A percentile compares a stretch with the other conserved stretches of the same genome.
These are phyloP conservation scores for Canariomyces notabilis DNA, from an alignment of 2,329 filamentous ascomycete species.

Conservation along the genomic window DNA sequence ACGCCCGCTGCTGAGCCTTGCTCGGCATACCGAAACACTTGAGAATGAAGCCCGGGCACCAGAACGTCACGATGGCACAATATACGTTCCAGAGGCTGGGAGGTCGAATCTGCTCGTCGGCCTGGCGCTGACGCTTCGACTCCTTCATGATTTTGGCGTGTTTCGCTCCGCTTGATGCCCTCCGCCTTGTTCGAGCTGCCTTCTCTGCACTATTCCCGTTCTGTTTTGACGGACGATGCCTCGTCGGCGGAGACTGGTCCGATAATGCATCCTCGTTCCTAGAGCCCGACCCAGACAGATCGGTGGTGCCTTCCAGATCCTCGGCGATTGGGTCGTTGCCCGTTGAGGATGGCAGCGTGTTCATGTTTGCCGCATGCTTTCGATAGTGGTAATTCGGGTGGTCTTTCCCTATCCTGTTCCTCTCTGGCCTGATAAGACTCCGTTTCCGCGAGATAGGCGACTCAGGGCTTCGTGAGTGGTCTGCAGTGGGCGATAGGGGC, in stretches of 20 bases:
- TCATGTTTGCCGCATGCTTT: constrained; percentile 91
- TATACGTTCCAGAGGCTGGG: constrained; percentile 94
- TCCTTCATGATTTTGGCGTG: constrained; percentile 62
- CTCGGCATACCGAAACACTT: constrained; percentile 79
- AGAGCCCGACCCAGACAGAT: constrained; percentile 43
- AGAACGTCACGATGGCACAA: constrained; percentile 90
- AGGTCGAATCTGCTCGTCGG: constrained; percentile 63
- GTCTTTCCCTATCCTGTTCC: constrained; percentile 75
- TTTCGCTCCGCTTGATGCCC: constrained; percentile 40
- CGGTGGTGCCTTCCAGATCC: constrained; percentile 62
- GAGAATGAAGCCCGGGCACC: constrained; percentile 81
- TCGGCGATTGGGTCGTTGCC: constrained; percentile 87
- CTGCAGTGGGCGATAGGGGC: constrained; percentile 48
- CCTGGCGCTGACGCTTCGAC: constrained; percentile 43
- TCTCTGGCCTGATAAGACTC: constrained; percentile 84
- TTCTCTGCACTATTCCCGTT: constrained; percentile 36
- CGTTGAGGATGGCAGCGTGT: constrained; percentile 81
- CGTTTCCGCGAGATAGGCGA: constrained; percentile 62
- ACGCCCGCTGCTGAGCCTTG: constrained; percentile 84
- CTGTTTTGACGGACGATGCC: constrained; percentile 32
- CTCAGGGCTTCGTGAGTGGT: constrained; percentile 29
- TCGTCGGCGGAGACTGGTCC: constrained; percentile 38
- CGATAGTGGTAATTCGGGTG: constrained; percentile 96
- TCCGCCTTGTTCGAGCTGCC: constrained; percentile 28
- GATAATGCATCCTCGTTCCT: constrained; percentile 42